Percentiles rank a stretch among this genome's conserved stretches.
Conservation (phyloP, 805 yeast genomes). For the Ogataea chonburiensis region DNA sequence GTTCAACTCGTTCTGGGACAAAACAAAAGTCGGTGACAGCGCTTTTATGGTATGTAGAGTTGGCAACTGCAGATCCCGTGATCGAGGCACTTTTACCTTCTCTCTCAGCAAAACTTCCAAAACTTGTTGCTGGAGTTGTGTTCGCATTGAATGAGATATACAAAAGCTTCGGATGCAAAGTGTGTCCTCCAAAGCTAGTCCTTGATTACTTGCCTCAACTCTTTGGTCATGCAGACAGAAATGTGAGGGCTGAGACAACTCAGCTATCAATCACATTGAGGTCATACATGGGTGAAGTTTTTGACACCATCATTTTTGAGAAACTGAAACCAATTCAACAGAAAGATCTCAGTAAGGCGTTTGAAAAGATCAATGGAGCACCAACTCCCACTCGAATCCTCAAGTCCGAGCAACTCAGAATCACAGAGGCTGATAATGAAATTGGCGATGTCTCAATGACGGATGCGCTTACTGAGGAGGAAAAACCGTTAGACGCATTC, state of each 20-base stretch:
- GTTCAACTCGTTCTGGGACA: constrained; percentile 73
- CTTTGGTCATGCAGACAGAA: constrained; percentile 82
- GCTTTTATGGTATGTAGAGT: constrained; percentile 60
- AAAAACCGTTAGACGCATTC: constrained; percentile 55
- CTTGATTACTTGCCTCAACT: constrained; percentile 61
- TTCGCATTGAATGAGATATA: constrained; percentile 56
- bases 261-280: constrained; percentile 65
- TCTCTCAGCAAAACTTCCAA: constrained; percentile 66
- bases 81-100: constrained; percentile 67
- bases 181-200: constrained; percentile 56
- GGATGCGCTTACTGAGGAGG: constrained; percentile 26
- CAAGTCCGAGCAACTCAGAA: constrained; percentile 46
- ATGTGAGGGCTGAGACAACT: constrained; percentile 78
- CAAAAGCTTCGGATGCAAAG: constrained; percentile 60
- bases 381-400: constrained; percentile 58
- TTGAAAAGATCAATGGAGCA: constrained; percentile 46
- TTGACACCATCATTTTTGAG: constrained; percentile 59
- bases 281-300: constrained; percentile 67
- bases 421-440: constrained; percentile 18
- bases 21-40: constrained; percentile 64
- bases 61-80: constrained; percentile 62
- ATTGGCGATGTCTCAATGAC: constrained; percentile 41
- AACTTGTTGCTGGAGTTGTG: constrained; percentile 68
- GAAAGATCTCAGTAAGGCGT: constrained; percentile 71
- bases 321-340: constrained; percentile 89